Evolutionary conservation across 179 eudicot genomes (phyloP), one percentile per base, ranked within the genome.

Genomic region (Camellia oleifera): DNA sequence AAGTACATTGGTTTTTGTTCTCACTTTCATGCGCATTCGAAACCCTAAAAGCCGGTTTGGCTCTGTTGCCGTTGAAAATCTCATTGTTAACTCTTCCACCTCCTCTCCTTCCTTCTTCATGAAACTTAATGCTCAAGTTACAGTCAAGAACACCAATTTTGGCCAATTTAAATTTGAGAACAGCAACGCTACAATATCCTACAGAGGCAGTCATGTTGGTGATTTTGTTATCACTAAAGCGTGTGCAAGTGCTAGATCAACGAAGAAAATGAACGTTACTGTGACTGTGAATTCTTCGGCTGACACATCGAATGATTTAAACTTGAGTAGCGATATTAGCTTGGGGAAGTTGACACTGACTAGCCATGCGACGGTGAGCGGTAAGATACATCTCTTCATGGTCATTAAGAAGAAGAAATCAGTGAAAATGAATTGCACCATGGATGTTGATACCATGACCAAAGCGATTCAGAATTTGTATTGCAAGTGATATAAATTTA

Each of bases 381-480:
- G 80, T 53, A 77, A 66, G 80, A 44, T 77, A 58, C 64, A 53
- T 17, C 23, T 77, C 7, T 77, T 77, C 7, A 53, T 15, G 74
- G 52, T 68, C 11, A 8, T 77, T 8, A 77, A 66, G 65, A 77
- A 45, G 80, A 77, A 66, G 80, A 77, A 68, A 56, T 14, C 80
- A 11, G 74, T 74, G 0, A 1, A 54, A 6, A 66, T 77, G 74
- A 68, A 54, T 20, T 77, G 80, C 32, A 52, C 32, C 8, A 77
- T 77, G 80, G 80, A 66, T 67, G 64, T 77, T 2, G 67, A 52
- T 17, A 68, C 53, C 17, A 20, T 5, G 20, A 5, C 63, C 14
- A 11, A 56, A 14, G 46, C 45, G 46, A 50, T 71, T n/a, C 40
- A 71, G 74, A 71, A 71, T 18, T 71, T 71, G 58, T 10, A 48